Conservation (phyloP, 768 basidiomycete species). For the Mrakia hoshinonis region DNA sequence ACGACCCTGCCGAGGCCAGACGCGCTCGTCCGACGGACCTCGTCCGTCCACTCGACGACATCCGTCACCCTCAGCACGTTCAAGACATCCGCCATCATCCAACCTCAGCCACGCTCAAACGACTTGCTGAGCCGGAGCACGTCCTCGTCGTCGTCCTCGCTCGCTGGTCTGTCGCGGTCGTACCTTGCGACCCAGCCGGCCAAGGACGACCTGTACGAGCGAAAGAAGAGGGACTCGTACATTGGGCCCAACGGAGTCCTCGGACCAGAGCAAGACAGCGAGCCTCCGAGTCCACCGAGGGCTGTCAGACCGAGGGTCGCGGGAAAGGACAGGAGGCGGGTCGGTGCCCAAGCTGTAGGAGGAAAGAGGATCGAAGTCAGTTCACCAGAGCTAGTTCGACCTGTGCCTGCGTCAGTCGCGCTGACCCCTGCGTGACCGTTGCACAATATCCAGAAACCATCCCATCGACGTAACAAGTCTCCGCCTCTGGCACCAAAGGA, state of each 20-base stretch:
- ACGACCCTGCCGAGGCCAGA: too few species aligned
- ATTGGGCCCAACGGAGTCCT: not conserved
- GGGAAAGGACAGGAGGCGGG: not conserved
- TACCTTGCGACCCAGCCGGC: not conserved
- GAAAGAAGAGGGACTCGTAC: not conserved
- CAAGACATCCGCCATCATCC: not conserved
- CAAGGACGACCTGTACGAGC: conserved; percentile 2
- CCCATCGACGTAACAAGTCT: not conserved
- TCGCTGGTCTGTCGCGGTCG: not conserved
- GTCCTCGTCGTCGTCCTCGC: not conserved
- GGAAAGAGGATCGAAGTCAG: not conserved
- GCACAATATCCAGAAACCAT: not conserved
- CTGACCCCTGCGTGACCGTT: not conserved
- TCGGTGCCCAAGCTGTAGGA: not conserved
- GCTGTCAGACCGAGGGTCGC: not conserved
- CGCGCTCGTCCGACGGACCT: too few species aligned
- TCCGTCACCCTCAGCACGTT: not conserved
- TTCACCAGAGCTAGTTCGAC: not conserved
- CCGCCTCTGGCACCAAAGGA: not conserved
- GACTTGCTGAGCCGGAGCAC: not conserved
- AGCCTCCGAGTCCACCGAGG: not conserved
- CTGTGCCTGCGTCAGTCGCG: not conserved
- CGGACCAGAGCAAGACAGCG: not conserved
- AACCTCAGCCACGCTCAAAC: not conserved
- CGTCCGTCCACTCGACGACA: not conserved